These are phyloP conservation scores for Naganishia kalamii DNA, from an alignment of 768 basidiomycete species.

Conservation along the genomic window DNA sequence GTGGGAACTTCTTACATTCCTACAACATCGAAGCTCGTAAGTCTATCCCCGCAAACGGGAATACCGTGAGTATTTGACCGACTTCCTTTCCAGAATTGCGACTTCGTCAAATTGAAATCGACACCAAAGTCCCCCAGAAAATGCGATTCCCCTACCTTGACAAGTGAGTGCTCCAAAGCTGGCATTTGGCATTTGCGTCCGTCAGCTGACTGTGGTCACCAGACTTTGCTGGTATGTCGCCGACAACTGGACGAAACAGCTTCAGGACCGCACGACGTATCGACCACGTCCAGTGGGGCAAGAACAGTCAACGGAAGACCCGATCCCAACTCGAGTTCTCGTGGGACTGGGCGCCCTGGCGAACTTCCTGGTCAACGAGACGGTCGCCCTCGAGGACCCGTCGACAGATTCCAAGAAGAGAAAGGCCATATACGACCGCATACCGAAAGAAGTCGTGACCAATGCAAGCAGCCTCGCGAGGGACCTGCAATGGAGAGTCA, in stretches of 20 bases:
- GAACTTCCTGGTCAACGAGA: constrained; percentile 72
- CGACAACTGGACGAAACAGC: constrained; percentile 68
- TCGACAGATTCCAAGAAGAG: constrained; percentile 61
- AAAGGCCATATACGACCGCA: constrained; percentile 71
- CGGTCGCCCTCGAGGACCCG: constrained; percentile 59
- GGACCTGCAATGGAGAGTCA: constrained; percentile 78
- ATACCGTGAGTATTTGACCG: background rate
- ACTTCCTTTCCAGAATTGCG: constrained; percentile 61
- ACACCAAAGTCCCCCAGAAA: constrained; percentile 85
- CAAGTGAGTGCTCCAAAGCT: constrained; percentile 51
- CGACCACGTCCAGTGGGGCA: background rate
- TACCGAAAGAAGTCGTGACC: constrained; percentile 72
- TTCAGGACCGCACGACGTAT: constrained; percentile 42
- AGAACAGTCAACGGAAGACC: constrained; percentile 26
- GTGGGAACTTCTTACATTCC: constrained; percentile 94
- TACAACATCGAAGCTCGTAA: constrained; percentile 74
- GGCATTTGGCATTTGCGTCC: background rate
- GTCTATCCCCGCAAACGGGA: constrained; percentile 37
- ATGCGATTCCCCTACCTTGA: constrained; percentile 79
- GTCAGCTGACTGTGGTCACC: background rate
- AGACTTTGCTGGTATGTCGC: constrained; percentile 89
- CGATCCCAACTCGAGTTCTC: constrained; percentile 55
- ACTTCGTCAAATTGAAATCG: constrained; percentile 83
- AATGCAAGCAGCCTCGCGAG: constrained; percentile 73
- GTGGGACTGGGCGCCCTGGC: constrained; percentile 65